Conservation (phyloP, 2,329 filamentous ascomycete genomes). For the Metarhizium humberi region DNA sequence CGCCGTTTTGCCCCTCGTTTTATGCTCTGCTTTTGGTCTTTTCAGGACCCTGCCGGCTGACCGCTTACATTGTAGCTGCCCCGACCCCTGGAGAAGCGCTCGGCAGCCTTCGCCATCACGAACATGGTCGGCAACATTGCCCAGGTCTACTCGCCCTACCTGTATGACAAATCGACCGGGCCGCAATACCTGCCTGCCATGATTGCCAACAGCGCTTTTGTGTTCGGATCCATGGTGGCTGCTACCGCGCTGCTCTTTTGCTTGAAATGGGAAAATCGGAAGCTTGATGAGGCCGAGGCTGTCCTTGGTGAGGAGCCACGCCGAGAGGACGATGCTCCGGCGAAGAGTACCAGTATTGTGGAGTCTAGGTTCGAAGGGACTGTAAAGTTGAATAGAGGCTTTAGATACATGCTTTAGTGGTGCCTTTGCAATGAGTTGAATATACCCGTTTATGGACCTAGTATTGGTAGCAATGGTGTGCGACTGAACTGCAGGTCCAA, state of each 20-base stretch:
- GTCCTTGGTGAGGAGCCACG: neutral
- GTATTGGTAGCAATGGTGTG: too few relatives aligned
- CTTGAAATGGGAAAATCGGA: conserved; percentile 4
- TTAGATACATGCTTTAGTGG: conserved; percentile 2
- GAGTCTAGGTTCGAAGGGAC: conserved; percentile 2
- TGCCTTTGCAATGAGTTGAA: too few relatives aligned
- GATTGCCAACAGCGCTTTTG: conserved; percentile 5
- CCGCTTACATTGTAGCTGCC: neutral
- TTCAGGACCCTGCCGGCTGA: neutral
- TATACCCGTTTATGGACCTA: too few relatives aligned
- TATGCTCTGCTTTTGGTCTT: neutral
- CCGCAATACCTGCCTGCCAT: conserved; percentile 6
- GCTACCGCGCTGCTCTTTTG: conserved; percentile 1
- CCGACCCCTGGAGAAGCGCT: conserved; percentile 5
- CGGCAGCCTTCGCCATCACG: conserved; percentile 4
- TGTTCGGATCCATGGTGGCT: neutral
- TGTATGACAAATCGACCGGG: conserved; percentile 2
- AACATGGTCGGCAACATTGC: conserved; percentile 7
- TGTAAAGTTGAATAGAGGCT: conserved; percentile 4
- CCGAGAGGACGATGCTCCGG: neutral
- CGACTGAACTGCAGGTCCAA: too few relatives aligned
- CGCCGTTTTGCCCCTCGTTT: neutral
- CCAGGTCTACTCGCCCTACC: conserved; percentile 5
- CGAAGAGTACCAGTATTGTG: neutral
- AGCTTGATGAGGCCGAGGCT: conserved; percentile 2